These are phyloP conservation scores for Fusarium torulosum DNA, from an alignment of 2,329 filamentous ascomycete species.

Conservation along the genomic window DNA sequence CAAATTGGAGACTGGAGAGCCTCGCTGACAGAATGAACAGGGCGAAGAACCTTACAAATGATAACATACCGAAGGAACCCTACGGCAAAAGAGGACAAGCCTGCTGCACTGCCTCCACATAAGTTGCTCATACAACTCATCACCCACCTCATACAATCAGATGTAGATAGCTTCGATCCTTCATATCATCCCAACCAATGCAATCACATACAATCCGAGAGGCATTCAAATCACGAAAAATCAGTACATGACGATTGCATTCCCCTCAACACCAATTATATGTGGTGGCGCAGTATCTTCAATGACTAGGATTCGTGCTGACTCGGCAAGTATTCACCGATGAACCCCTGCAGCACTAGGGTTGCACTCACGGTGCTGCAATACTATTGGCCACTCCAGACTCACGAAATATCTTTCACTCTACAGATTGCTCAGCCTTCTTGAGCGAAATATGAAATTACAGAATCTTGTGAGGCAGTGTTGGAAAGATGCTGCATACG, in stretches of 20 bases:
- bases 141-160: too few species aligned
- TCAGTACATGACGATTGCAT: conserved; percentile 2
- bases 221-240: background rate
- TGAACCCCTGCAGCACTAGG: background rate
- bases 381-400: background rate
- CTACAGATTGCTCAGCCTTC: background rate
- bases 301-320: conserved; percentile 1
- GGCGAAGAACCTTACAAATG: too few species aligned
- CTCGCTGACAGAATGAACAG: too few species aligned
- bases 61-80: too few species aligned
- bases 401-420: background rate
- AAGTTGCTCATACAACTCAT: rapidly evolving
- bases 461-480: background rate
- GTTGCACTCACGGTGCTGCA: background rate
- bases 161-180: background rate
- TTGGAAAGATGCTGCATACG: background rate
- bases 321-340: conserved; percentile 11
- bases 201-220: background rate
- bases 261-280: background rate
- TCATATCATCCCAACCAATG: background rate
- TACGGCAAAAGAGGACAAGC: too few species aligned
- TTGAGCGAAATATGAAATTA: background rate
- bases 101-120: background rate
- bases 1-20: too few species aligned
- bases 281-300: background rate